Conservation (phyloP, 176 grass and related monocot species). For the Guadua angustifolia region DNA sequence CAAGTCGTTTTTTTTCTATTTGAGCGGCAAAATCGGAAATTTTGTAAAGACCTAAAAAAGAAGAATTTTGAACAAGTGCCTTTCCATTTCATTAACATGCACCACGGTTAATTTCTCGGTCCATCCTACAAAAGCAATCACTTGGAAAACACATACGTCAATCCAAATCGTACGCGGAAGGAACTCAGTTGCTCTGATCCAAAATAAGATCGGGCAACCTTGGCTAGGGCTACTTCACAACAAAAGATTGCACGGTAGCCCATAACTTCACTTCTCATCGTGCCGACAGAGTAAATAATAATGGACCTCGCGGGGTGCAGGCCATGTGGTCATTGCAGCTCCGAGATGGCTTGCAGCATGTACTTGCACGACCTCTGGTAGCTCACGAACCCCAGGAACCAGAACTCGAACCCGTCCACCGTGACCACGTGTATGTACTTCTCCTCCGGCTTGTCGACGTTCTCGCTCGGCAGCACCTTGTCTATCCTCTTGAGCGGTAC, state of each 20-base stretch:
- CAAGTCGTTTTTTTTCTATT: no score
- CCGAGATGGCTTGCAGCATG: constrained; percentile 60
- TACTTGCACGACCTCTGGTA: constrained; percentile 63
- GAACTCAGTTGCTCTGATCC: constrained; percentile 38
- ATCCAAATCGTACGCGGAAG: constrained; percentile 65
- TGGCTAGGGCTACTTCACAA: constrained; percentile 26
- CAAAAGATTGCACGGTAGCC: constrained; percentile 40
- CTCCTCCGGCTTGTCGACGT: constrained; percentile 58
- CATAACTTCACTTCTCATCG: constrained; percentile 58
- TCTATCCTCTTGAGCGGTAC: constrained; percentile 58
- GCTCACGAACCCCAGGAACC: constrained; percentile 85
- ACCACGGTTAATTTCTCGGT: constrained; percentile 33
- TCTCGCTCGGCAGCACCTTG: constrained; percentile 60
- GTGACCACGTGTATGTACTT: constrained; percentile 79
- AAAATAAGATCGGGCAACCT: constrained; percentile 38
- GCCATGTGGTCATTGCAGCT: constrained; percentile 39
- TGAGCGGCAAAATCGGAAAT: not conserved
- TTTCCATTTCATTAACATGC: constrained; percentile 24
- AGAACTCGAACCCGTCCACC: constrained; percentile 83
- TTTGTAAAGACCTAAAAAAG: not conserved
- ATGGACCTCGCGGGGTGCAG: constrained; percentile 6
- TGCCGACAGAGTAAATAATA: constrained; percentile 23
- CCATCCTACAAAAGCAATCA: constrained; percentile 35
- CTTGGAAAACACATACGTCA: constrained; percentile 36
- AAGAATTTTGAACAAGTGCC: not conserved